Conservation (phyloP, 306 rosid species). For the Hippophae rhamnoides region DNA sequence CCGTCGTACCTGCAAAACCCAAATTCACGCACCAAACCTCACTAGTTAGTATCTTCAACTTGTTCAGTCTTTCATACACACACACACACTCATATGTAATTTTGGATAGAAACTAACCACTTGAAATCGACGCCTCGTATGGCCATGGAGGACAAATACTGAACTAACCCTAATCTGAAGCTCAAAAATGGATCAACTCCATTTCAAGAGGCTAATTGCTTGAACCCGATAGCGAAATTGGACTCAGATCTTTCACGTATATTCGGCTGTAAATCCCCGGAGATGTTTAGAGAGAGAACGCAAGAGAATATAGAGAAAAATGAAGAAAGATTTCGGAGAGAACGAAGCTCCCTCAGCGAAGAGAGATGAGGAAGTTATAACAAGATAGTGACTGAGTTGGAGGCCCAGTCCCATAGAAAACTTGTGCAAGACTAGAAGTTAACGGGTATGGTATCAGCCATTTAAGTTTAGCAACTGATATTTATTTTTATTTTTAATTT, state of each 20-base stretch:
- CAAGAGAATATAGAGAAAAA: neutral
- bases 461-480: no score
- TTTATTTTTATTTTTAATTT: no score
- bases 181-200: conserved; percentile 12
- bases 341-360: neutral
- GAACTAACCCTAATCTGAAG: conserved; percentile 29
- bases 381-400: no score
- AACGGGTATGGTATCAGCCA: no score
- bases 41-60: neutral
- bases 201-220: conserved; percentile 21
- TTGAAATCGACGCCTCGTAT: conserved; percentile 92
- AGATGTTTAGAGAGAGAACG: neutral
- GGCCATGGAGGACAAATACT: conserved; percentile 43
- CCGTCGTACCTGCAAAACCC: conserved; percentile 75
- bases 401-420: no score
- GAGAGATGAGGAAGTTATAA: neutral
- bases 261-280: neutral
- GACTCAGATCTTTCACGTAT: conserved; percentile 4
- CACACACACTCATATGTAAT: neutral
- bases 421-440: no score
- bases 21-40: conserved; percentile 2
- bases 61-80: neutral
- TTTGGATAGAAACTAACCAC: conserved; percentile 40
- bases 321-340: conserved; percentile 1
- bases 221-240: conserved; percentile 18